phyloP scores from a whole-genome alignment of 352 stramenopile species.

The Thraustochytrium sp. region DNA sequence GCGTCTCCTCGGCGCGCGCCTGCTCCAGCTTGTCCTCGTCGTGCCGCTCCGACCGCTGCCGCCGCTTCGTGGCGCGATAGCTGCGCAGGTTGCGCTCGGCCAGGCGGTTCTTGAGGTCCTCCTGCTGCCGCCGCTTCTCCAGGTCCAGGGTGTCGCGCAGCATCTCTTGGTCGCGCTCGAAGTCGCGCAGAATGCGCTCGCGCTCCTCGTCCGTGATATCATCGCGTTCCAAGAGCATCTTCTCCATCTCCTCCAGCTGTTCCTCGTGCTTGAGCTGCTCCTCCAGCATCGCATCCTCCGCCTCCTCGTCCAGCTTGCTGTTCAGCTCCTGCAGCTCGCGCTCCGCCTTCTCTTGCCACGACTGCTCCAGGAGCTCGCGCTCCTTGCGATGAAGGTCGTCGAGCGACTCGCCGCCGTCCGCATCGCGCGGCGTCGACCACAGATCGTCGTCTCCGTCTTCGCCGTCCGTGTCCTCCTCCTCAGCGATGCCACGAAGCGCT shows the following conservation, averaged over 20 bases:
- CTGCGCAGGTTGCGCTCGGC: slow-evolving; percentile 33
- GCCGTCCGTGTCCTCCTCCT: neutral
- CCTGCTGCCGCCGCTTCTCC: slow-evolving; percentile 40
- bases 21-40: neutral
- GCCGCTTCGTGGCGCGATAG: neutral
- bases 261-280: slow-evolving; percentile 28
- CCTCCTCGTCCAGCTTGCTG: neutral
- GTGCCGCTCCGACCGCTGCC: neutral
- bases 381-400: slow-evolving; percentile 5
- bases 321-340: neutral
- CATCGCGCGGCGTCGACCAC: neutral
- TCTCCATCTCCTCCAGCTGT: slow-evolving; percentile 23
- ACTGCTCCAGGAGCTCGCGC: slow-evolving; percentile 21
- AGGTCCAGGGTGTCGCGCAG: slow-evolving; percentile 23
- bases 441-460: neutral
- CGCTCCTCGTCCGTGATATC: slow-evolving; percentile 40
- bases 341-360: slow-evolving; percentile 11
- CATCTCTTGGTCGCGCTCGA: slow-evolving; percentile 31
- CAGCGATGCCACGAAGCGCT: too few relatives aligned
- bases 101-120: slow-evolving; percentile 40
- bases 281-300: slow-evolving; percentile 7
- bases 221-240: slow-evolving; percentile 3
- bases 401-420: neutral
- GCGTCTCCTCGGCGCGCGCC: neutral
- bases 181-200: slow-evolving; percentile 34